Evolutionary conservation across 164 flowering plant genomes (phyloP).

Genomic region (Berberis vulgaris): DNA sequence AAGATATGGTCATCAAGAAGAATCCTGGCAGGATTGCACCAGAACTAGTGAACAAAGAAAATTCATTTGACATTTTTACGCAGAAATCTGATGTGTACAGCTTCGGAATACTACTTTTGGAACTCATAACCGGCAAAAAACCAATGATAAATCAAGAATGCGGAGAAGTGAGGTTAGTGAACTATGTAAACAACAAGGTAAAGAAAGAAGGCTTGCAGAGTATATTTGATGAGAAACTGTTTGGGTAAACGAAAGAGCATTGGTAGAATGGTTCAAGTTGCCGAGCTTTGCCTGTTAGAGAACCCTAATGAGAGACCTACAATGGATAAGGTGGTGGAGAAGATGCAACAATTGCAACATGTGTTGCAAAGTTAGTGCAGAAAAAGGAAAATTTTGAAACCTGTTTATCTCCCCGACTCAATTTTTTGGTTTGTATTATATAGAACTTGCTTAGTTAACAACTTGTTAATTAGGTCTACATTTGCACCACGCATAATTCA

Average conservation of each 20-base stretch:
- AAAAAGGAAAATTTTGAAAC: no score
- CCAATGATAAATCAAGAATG: not conserved
- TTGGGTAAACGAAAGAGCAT: not conserved
- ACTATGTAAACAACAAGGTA: not conserved
- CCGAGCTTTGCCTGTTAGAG: not conserved
- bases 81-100: not conserved
- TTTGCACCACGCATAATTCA: no score
- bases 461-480: no score
- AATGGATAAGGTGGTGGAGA: not conserved
- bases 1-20: not conserved
- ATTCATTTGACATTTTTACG: not conserved
- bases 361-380: not conserved
- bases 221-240: not conserved
- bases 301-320: not conserved
- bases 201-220: not conserved
- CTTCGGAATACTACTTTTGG: not conserved
- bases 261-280: not conserved
- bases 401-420: no score
- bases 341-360: not conserved
- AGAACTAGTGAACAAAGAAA: not conserved
- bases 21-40: slow-evolving; percentile 1
- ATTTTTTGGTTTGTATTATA: no score
- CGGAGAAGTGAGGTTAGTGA: not conserved
- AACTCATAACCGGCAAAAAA: not conserved
- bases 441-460: no score